phyloP scores from a whole-genome alignment of 129 eudicot genomes.

The Tagetes erecta region DNA sequence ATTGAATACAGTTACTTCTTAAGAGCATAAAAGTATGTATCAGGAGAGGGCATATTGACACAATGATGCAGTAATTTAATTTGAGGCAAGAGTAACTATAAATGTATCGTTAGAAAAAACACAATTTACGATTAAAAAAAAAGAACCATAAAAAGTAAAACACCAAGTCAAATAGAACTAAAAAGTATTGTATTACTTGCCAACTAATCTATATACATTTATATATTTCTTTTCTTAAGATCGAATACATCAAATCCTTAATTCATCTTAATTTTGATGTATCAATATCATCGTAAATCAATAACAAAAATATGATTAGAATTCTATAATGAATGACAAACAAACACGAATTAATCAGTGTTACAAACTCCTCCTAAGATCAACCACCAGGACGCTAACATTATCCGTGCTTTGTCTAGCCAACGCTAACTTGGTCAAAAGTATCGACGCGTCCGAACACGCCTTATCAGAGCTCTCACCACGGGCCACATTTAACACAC shows the following conservation, averaged over 20 bases:
- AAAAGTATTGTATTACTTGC: conserved; percentile 5
- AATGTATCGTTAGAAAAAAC: too few species aligned
- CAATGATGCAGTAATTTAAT: too few species aligned
- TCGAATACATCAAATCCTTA: neutral
- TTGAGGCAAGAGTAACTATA: too few species aligned
- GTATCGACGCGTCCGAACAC: conserved; percentile 84
- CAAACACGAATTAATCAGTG: neutral
- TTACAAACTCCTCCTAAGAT: conserved; percentile 50
- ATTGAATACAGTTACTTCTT: too few species aligned
- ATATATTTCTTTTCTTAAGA: neutral
- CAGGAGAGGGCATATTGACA: too few species aligned
- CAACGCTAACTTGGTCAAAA: conserved; percentile 87
- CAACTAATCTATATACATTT: conserved; percentile 17
- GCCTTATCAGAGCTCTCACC: conserved; percentile 89
- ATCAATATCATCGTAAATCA: neutral
- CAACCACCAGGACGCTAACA: conserved; percentile 85
- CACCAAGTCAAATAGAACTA: neutral
- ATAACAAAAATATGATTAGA: conserved; percentile 12
- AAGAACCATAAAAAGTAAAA: too few species aligned
- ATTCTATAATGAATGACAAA: neutral
- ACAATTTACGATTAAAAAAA: too few species aligned
- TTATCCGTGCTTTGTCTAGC: conserved; percentile 87
- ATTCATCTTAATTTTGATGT: neutral
- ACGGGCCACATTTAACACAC: conserved; percentile 35
- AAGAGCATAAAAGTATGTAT: too few species aligned